phyloP scores from a whole-genome alignment of 2,329 filamentous ascomycete genomes.

The Ophiostoma sp. region DNA sequence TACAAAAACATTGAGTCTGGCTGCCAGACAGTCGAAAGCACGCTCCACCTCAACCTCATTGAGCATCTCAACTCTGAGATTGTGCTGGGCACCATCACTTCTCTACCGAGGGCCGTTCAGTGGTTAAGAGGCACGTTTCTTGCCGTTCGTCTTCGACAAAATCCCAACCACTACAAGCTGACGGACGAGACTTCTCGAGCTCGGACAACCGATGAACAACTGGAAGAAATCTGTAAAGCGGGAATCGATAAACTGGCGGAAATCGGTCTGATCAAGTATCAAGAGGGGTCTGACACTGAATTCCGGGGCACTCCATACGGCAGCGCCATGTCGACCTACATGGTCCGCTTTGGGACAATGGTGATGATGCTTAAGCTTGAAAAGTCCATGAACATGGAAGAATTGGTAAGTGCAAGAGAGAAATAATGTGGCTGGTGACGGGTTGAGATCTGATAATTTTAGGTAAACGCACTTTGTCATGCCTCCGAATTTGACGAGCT shows the following conservation, averaged over 20 bases:
- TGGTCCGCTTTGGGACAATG: constrained; percentile 79
- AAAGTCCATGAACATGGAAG: constrained; percentile 59
- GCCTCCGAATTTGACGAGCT: constrained; percentile 73
- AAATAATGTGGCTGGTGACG: not conserved
- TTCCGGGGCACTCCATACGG: constrained; percentile 71
- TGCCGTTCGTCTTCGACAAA: constrained; percentile 69
- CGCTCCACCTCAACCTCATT: constrained; percentile 73
- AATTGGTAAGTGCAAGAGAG: constrained; percentile 58
- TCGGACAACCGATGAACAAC: constrained; percentile 58
- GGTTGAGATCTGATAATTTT: not conserved
- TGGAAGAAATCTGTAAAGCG: constrained; percentile 70
- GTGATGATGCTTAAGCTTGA: constrained; percentile 64
- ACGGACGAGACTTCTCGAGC: constrained; percentile 55
- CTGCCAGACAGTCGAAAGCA: constrained; percentile 73
- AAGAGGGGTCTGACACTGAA: constrained; percentile 37
- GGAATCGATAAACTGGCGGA: constrained; percentile 67
- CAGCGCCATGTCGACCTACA: constrained; percentile 80
- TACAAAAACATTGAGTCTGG: constrained; percentile 76
- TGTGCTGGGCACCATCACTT: constrained; percentile 69
- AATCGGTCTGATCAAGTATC: constrained; percentile 51
- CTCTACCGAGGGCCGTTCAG: constrained; percentile 63
- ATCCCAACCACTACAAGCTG: constrained; percentile 68
- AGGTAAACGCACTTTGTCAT: constrained; percentile 68
- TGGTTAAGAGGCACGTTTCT: constrained; percentile 81
- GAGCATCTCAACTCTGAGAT: constrained; percentile 86